A percentile compares a stretch with the other conserved stretches of the same genome.
Evolutionary conservation across 129 eudicot species (phyloP).

Genomic region (Centella asiatica): DNA sequence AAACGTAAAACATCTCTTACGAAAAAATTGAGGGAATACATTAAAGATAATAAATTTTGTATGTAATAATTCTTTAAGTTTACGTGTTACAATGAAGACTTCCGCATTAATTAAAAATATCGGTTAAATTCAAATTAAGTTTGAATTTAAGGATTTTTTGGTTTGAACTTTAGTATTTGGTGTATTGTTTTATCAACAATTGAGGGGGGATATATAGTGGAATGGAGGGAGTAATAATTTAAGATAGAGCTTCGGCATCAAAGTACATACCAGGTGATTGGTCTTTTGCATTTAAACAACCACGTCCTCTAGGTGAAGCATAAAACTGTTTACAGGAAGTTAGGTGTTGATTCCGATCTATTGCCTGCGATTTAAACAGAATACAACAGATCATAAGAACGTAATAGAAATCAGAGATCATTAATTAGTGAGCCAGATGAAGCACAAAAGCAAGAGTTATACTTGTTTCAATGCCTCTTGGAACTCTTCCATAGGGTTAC

Average conservation of each 20-base stretch:
- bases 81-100: no score
- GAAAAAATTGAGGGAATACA: no score
- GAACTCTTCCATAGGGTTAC: constrained; percentile 26
- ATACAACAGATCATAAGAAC: constrained; percentile 3
- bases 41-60: no score
- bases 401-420: neutral
- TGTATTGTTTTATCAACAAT: no score
- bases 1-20: no score
- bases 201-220: no score
- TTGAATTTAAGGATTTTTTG: no score
- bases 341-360: constrained; percentile 18
- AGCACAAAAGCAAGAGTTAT: constrained; percentile 6
- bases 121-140: no score
- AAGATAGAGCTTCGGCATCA: neutral
- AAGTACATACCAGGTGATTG: constrained; percentile 28
- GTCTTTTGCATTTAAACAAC: constrained; percentile 15
- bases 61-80: no score
- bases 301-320: constrained; percentile 17
- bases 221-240: neutral
- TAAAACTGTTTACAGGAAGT: constrained; percentile 16
- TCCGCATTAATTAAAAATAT: no score
- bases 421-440: neutral
- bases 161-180: no score
- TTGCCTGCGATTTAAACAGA: constrained; percentile 23
- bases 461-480: constrained; percentile 38